A percentile compares a stretch with the other conserved stretches of the same genome.
Evolutionary conservation across 2,329 filamentous ascomycete genomes (phyloP).

Genomic region (Dothistroma pini): DNA sequence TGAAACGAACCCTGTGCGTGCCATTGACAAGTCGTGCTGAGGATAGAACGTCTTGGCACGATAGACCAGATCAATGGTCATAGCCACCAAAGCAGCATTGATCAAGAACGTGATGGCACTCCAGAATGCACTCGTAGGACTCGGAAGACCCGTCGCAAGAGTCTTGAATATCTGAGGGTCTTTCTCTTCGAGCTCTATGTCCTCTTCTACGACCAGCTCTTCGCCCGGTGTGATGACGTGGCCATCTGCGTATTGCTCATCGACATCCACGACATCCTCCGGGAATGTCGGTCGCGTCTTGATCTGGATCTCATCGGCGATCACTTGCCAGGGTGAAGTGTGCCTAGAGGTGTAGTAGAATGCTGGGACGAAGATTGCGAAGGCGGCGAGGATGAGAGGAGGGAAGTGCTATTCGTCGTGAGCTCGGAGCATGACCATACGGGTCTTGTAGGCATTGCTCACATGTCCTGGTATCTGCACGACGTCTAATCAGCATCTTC

Average conservation of each 20-base stretch:
- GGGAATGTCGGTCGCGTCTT: constrained; percentile 41
- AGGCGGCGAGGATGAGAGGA: constrained; percentile 35
- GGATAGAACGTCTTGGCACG: constrained; percentile 67
- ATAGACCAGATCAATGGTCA: constrained; percentile 75
- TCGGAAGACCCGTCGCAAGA: constrained; percentile 72
- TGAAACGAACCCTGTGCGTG: constrained; percentile 82
- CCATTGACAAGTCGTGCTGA: constrained; percentile 74
- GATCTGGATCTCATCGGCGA: constrained; percentile 35
- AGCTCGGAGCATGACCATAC: constrained; percentile 19
- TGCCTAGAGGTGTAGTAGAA: constrained; percentile 33
- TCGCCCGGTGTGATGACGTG: constrained; percentile 42
- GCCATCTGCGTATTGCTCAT: constrained; percentile 27
- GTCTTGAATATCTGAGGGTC: constrained; percentile 58
- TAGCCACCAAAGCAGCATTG: constrained; percentile 65
- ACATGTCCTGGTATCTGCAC: constrained; percentile 38
- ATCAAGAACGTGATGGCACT: constrained; percentile 56
- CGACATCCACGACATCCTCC: constrained; percentile 20
- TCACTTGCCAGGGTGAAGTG: constrained; percentile 32
- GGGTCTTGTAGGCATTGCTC: constrained; percentile 12
- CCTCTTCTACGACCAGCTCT: constrained; percentile 61
- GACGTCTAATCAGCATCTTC: constrained; percentile 12
- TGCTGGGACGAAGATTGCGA: constrained; percentile 46
- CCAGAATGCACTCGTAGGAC: constrained; percentile 61
- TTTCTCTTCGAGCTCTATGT: constrained; percentile 56
- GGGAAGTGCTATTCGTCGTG: constrained; percentile 30